These are phyloP conservation scores for Fusarium goolgardi DNA, from an alignment of 2,329 filamentous ascomycete species.

Conservation along the genomic window DNA sequence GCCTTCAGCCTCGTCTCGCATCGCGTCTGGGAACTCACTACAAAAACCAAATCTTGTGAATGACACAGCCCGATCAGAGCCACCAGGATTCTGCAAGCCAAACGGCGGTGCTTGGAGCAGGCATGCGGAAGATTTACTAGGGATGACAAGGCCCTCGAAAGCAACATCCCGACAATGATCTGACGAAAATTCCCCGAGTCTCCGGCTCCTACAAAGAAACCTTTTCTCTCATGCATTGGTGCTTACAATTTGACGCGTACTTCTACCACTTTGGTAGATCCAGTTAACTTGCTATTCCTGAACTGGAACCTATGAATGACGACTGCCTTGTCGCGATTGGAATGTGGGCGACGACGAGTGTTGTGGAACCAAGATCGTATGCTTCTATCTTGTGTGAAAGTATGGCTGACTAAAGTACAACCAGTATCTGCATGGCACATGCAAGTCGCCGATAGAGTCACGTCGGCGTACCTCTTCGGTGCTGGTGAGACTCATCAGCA, in stretches of 20 bases:
- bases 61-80: constrained; percentile 20
- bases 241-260: background rate
- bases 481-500: constrained; percentile 28
- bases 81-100: constrained; percentile 60
- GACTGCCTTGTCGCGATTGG: background rate
- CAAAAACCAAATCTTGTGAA: background rate
- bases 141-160: constrained; percentile 64
- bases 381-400: constrained; percentile 13
- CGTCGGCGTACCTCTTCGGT: constrained; percentile 5
- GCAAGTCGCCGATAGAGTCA: constrained; percentile 24
- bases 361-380: constrained; percentile 8
- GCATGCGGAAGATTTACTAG: constrained; percentile 75
- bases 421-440: constrained; percentile 23
- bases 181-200: background rate
- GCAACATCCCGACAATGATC: constrained; percentile 18
- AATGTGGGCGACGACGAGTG: constrained; percentile 1
- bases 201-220: background rate
- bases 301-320: background rate
- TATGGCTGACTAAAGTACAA: constrained; percentile 8
- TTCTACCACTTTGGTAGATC: background rate
- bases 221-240: background rate
- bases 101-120: constrained; percentile 75
- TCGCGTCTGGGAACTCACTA: constrained; percentile 5
- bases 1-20: constrained; percentile 36
- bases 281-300: background rate